Evolutionary conservation across 2,329 filamentous ascomycete genomes (phyloP).

Genomic region (Microdochium nivale): DNA sequence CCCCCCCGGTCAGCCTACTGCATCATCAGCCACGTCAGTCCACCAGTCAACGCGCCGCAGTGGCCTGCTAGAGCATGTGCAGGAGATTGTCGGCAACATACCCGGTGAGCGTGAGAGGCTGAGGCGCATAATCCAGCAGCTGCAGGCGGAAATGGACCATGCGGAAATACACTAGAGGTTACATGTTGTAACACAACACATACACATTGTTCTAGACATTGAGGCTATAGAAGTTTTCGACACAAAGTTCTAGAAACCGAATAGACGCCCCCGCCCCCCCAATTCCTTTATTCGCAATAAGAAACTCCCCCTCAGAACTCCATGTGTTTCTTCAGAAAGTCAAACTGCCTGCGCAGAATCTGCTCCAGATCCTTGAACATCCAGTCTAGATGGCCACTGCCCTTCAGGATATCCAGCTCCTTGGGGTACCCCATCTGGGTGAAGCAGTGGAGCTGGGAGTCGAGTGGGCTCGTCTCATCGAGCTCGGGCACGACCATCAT

Average conservation of each 20-base stretch:
- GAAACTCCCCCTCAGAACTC: background rate
- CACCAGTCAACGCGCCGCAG: background rate
- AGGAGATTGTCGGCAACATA: background rate
- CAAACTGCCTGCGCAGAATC: background rate
- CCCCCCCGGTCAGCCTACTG: background rate
- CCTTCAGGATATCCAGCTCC: background rate
- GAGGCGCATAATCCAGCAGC: background rate
- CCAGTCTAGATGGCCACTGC: background rate
- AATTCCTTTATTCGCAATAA: background rate
- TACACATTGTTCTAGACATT: background rate
- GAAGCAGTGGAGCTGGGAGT: background rate
- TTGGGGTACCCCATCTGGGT: background rate
- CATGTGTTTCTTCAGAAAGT: background rate
- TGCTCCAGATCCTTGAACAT: background rate
- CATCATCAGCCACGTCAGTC: background rate
- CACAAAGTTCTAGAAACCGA: background rate
- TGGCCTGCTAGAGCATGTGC: background rate
- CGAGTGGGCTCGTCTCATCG: background rate
- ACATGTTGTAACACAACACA: background rate
- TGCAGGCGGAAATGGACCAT: background rate
- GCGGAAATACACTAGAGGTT: background rate
- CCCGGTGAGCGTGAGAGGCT: background rate
- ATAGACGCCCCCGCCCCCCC: background rate
- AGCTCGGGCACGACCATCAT: background rate
- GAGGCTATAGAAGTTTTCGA: background rate